Evolutionary conservation across 306 rosid genomes (phyloP).

Genomic region (Chamaecrista fasciculata): DNA sequence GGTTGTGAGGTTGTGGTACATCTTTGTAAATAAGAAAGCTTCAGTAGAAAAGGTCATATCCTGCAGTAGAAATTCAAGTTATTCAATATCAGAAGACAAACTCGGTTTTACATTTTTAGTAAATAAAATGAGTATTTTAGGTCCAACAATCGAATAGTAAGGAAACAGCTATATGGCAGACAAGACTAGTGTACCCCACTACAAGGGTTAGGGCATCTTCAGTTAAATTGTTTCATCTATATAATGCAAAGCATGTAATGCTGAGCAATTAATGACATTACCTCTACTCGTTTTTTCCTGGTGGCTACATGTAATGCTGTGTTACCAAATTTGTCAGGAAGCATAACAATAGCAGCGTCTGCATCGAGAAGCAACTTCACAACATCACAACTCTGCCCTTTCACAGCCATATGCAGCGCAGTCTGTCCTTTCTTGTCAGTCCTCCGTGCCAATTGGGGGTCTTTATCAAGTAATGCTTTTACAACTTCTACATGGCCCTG

Average conservation of each 20-base stretch:
- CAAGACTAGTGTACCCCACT: neutral
- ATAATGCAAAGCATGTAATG: constrained; percentile 4
- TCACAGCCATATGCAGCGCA: constrained; percentile 99
- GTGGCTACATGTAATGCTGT: constrained; percentile 95
- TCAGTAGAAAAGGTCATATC: neutral
- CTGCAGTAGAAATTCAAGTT: neutral
- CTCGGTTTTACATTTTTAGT: neutral
- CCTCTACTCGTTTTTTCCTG: constrained; percentile 96
- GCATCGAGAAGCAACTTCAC: constrained; percentile 90
- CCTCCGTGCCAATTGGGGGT: constrained; percentile 89
- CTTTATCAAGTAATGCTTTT: constrained; percentile 64
- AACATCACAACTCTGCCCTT: constrained; percentile 89
- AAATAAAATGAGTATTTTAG: neutral
- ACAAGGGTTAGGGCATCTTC: neutral
- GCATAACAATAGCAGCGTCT: constrained; percentile 98
- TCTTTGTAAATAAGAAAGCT: neutral
- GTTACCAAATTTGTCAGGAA: constrained; percentile 94
- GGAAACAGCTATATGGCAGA: neutral
- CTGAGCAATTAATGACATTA: constrained; percentile 30
- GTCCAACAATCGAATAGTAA: neutral
- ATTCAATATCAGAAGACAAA: neutral
- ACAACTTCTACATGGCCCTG: constrained; percentile 87
- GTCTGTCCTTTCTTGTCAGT: constrained; percentile 99
- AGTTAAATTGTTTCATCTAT: constrained; percentile 1
- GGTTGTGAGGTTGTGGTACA: no score